A percentile compares a stretch with the other conserved stretches of the same genome.
Conservation (phyloP, 2,329 filamentous ascomycete genomes). For the Penicillium verrucosum region DNA sequence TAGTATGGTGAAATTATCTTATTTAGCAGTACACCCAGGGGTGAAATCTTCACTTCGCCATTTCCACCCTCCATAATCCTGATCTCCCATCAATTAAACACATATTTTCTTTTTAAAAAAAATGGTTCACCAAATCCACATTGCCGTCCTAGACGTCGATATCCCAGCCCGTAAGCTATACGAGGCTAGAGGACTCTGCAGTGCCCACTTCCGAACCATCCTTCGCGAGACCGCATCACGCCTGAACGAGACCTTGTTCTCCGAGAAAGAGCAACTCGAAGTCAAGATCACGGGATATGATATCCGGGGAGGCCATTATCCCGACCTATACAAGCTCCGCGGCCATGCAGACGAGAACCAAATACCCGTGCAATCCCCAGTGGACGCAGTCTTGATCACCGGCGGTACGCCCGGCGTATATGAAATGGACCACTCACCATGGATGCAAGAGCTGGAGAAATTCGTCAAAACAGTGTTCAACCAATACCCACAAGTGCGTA, state of each 20-base stretch:
- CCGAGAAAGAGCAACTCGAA: conserved; percentile 15
- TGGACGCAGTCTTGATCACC: conserved; percentile 34
- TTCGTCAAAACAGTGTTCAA: conserved; percentile 29
- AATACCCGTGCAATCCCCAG: conserved; percentile 15
- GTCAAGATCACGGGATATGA: conserved; percentile 25
- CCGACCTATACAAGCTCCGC: conserved; percentile 22
- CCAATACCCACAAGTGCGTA: conserved; percentile 28
- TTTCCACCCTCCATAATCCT: background rate
- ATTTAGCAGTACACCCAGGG: background rate
- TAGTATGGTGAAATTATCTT: conserved; percentile 1
- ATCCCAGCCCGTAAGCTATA: conserved; percentile 26
- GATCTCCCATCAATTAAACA: background rate
- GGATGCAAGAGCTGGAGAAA: conserved; percentile 27
- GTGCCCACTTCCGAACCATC: conserved; percentile 26
- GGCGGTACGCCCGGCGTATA: conserved; percentile 31
- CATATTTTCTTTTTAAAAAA: background rate
- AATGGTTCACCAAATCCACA: conserved; percentile 26
- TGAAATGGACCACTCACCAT: conserved; percentile 25
- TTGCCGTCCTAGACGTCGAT: conserved; percentile 27
- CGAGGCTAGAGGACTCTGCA: conserved; percentile 26
- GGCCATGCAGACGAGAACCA: conserved; percentile 12
- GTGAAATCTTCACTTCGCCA: background rate
- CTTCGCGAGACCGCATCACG: conserved; percentile 24
- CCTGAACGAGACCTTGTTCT: conserved; percentile 18
- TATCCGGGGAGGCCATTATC: conserved; percentile 27